Evolutionary conservation across 192 early-diverging fungal genomes (phyloP).

Genomic region (Coemansia sp.): DNA sequence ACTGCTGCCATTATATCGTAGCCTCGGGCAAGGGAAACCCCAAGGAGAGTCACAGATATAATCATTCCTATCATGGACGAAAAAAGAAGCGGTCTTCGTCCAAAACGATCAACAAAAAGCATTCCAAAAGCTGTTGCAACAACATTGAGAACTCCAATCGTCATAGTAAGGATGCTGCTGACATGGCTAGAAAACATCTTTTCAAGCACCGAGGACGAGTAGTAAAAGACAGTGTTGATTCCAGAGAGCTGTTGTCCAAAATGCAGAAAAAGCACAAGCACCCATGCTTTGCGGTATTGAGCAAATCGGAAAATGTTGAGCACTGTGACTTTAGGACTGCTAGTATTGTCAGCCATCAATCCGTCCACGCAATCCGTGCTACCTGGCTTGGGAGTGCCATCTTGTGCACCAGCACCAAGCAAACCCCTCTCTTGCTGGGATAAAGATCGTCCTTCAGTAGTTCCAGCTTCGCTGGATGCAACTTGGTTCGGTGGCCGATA

Average conservation of each 20-base stretch:
- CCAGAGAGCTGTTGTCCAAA: constrained; percentile 89
- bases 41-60: constrained; percentile 58
- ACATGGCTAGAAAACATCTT: constrained; percentile 62
- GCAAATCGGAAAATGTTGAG: constrained; percentile 49
- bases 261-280: constrained; percentile 71
- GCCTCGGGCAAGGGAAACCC: constrained; percentile 61
- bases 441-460: not conserved
- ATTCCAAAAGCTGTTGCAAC: constrained; percentile 73
- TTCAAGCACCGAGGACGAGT: constrained; percentile 74
- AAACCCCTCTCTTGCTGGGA: not conserved
- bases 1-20: constrained; percentile 80
- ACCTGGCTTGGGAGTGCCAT: constrained; percentile 11
- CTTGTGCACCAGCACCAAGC: not conserved
- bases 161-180: constrained; percentile 70
- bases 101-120: constrained; percentile 74
- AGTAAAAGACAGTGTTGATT: constrained; percentile 90
- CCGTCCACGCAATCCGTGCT: not conserved
- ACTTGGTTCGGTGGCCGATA: not conserved
- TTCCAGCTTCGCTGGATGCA: not conserved
- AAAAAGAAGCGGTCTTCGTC: constrained; percentile 75
- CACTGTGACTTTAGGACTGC: constrained; percentile 24
- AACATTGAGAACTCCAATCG: constrained; percentile 77
- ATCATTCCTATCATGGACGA: constrained; percentile 70
- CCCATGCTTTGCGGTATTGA: constrained; percentile 64
- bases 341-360: not conserved